phyloP scores from a whole-genome alignment of 768 basidiomycete genomes.

The Suillus paluster region DNA sequence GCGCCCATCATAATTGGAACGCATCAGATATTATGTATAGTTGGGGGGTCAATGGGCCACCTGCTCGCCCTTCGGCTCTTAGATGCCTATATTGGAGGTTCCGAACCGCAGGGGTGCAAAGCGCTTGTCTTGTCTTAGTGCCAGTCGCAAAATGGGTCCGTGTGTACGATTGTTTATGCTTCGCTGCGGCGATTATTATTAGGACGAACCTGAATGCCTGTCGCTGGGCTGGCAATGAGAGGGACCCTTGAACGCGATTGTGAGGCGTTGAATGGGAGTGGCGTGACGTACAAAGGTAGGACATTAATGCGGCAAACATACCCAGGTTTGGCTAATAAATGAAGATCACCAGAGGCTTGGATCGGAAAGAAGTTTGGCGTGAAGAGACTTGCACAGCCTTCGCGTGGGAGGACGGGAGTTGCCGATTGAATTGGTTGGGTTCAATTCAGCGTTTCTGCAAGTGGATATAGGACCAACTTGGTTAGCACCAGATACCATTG shows the following conservation, averaged over 20 bases:
- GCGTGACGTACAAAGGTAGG: conserved; percentile 5
- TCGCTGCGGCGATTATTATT: conserved; percentile 14
- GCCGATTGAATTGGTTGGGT: conserved; percentile 36
- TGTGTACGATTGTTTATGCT: conserved; percentile 11
- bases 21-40: conserved; percentile 4
- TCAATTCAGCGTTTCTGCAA: conserved; percentile 6
- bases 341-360: conserved; percentile 11
- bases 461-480: conserved; percentile 28
- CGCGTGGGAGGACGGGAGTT: conserved; percentile 31
- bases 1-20: conserved; percentile 6
- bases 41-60: neutral
- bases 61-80: conserved; percentile 17
- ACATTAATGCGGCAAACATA: conserved; percentile 42
- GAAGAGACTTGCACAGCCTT: conserved; percentile 29
- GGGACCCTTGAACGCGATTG: conserved; percentile 11
- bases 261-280: neutral
- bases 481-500: conserved; percentile 15
- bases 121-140: neutral
- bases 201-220: neutral
- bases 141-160: conserved; percentile 12
- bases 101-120: conserved; percentile 9
- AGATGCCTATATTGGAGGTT: conserved; percentile 9
- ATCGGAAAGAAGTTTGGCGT: conserved; percentile 24
- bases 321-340: conserved; percentile 37
- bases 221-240: neutral